Percentiles rank a stretch among this genome's conserved stretches.
These are phyloP conservation scores for Epithemia pelagica DNA, from an alignment of 108 stramenopile genomes.

Conservation along the genomic window DNA sequence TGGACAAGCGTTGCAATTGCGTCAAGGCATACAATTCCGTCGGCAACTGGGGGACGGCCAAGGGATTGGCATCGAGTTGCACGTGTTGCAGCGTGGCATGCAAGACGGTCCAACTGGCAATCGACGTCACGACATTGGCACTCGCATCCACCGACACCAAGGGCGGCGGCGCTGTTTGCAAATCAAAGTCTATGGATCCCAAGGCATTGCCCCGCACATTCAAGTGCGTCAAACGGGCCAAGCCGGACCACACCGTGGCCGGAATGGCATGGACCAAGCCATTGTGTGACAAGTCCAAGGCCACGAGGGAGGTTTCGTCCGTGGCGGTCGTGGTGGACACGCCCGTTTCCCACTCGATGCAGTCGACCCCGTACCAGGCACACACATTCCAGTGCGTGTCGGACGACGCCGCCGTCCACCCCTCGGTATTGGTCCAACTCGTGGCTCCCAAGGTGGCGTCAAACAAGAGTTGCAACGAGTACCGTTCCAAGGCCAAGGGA, in stretches of 20 bases:
- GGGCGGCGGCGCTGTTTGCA: background rate
- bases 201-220: background rate
- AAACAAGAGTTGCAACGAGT: slow-evolving; percentile 56
- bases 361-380: slow-evolving; percentile 64
- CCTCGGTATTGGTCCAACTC: slow-evolving; percentile 37
- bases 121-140: background rate
- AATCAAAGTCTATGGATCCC: background rate
- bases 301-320: background rate
- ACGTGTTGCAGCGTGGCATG: background rate
- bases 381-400: no score
- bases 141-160: background rate
- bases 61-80: background rate
- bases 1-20: slow-evolving; percentile 3
- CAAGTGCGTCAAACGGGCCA: background rate
- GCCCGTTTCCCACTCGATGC: slow-evolving; percentile 27
- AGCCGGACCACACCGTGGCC: slow-evolving; percentile 15
- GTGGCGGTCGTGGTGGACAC: background rate
- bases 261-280: slow-evolving; percentile 51
- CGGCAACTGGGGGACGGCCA: background rate
- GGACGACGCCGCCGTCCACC: slow-evolving; percentile 31
- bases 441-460: slow-evolving; percentile 47
- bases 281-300: slow-evolving; percentile 28
- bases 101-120: background rate
- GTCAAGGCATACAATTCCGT: slow-evolving; percentile 2
- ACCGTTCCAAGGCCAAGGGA: no score